phyloP scores from a whole-genome alignment of 345 rosid genomes.

The Viola odorata region DNA sequence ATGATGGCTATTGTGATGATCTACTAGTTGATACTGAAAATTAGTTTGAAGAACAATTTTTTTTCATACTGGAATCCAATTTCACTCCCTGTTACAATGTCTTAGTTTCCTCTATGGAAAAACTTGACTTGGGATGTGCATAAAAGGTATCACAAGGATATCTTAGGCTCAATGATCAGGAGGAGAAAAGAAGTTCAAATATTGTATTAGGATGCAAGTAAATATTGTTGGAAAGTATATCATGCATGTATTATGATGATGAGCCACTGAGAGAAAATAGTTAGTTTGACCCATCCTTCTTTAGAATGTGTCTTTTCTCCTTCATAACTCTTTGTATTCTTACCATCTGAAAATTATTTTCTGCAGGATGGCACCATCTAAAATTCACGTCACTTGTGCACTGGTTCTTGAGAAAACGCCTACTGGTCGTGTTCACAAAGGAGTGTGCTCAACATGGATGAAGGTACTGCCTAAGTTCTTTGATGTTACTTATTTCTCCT shows the following conservation, averaged over 20 bases:
- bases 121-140: too few species aligned
- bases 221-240: neutral
- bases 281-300: too few species aligned
- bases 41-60: too few species aligned
- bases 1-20: too few species aligned
- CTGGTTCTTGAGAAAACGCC: slow-evolving; percentile 81
- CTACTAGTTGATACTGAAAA: too few species aligned
- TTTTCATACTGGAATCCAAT: too few species aligned
- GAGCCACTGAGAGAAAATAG: too few species aligned
- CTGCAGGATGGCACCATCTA: slow-evolving; percentile 56
- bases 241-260: too few species aligned
- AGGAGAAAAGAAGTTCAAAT: neutral
- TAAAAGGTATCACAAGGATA: too few species aligned
- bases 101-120: too few species aligned
- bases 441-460: slow-evolving; percentile 98
- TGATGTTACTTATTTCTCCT: neutral
- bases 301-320: neutral
- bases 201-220: neutral
- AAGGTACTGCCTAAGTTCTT: slow-evolving; percentile 34
- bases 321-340: neutral
- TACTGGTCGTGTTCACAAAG: slow-evolving; percentile 78
- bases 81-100: too few species aligned
- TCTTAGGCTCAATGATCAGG: too few species aligned
- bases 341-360: slow-evolving; percentile 10
- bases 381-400: slow-evolving; percentile 92